Base-by-base conservation (phyloP, 1,139 yeast species). In the Saccharomycopsis hybrid region DNA sequence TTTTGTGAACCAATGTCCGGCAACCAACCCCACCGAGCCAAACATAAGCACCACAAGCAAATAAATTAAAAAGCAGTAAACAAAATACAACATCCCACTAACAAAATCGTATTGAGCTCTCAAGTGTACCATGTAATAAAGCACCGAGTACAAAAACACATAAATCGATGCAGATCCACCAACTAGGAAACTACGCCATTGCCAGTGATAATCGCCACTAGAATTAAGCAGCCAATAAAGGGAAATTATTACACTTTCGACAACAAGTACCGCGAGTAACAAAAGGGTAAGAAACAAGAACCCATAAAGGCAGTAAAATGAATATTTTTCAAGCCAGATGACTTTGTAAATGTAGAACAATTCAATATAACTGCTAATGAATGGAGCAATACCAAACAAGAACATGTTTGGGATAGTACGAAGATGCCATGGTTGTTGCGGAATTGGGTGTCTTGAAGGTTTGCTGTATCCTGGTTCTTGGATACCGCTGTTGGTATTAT, bases 301-400 rank as follows among this genome's bases (percentile, higher is more conserved):
- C 3, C 95, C 94, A 64, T 85, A 87, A 77, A 82, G 77, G 67
- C 81, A 84, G 65, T 84, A 83, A 62, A 82, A 85, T 1, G 92
- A 78, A 1, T 90, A 78, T 64, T 84, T 84, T 59, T 85, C 89
- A 53, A 83, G 69, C 92, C 95, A 86, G 13, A 86, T 71, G 1
- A 92, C 79, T 62, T 85, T 81, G 68, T 84, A 82, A 37, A 87
- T 77, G 63, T 81, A 85, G 53, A 82, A 69, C 54, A 88, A 69
- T 62, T 88, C 96, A 48, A 85, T 89, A 60, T 83, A 83, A 13
- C 85, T 82, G n/a, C 87, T 80, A 18, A 84, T 80, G 62, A 86
- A 87, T 27, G 96, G 95, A 46, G 85, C 72, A 41, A 81, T 54
- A 1, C 95, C 95, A 58, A 82, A 82, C 0, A 77, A 57, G 8